Evolutionary conservation across 2,329 filamentous ascomycete species (phyloP).

Genomic region (Hymenotorrendiella dingleyae): DNA sequence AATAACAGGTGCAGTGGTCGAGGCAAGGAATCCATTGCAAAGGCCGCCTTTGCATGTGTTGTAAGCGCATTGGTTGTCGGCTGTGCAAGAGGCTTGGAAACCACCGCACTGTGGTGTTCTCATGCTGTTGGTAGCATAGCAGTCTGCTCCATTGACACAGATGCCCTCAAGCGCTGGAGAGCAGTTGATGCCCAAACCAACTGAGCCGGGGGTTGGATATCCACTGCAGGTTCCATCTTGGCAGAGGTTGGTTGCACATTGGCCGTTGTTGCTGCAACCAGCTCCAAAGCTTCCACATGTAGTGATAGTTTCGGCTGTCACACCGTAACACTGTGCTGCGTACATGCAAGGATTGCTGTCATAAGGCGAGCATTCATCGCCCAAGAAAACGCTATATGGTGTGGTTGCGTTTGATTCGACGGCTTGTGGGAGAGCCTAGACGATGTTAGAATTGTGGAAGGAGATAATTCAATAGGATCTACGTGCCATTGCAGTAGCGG

Average conservation of each 20-base stretch:
- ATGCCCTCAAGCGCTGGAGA: slow-evolving; percentile 1
- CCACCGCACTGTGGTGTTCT: slow-evolving; percentile 11
- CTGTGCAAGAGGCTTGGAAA: slow-evolving; percentile 10
- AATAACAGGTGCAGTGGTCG: too few species aligned
- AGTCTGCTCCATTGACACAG: slow-evolving; percentile 12
- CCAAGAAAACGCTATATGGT: background rate
- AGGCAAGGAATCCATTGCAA: slow-evolving; percentile 13
- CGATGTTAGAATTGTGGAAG: too few species aligned
- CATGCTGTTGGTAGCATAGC: slow-evolving; percentile 10
- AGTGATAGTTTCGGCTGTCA: background rate
- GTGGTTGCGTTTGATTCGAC: background rate
- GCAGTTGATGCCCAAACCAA: slow-evolving; percentile 8
- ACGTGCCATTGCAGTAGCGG: too few species aligned
- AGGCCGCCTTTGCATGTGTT: slow-evolving; percentile 14
- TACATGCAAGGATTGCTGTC: background rate
- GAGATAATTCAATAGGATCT: too few species aligned
- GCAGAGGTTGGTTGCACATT: slow-evolving; percentile 5
- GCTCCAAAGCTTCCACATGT: slow-evolving; percentile 1
- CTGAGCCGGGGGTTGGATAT: slow-evolving; percentile 1
- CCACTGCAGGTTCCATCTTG: slow-evolving; percentile 1
- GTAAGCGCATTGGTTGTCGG: slow-evolving; percentile 13
- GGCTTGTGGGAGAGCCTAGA: too few species aligned
- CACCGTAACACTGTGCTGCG: slow-evolving; percentile 3
- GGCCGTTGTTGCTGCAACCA: background rate
- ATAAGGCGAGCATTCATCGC: background rate